Evolutionary conservation across 805 yeast genomes (phyloP), one percentile per base, ranked within the genome.

Genomic region (Myxozyma geophila): DNA sequence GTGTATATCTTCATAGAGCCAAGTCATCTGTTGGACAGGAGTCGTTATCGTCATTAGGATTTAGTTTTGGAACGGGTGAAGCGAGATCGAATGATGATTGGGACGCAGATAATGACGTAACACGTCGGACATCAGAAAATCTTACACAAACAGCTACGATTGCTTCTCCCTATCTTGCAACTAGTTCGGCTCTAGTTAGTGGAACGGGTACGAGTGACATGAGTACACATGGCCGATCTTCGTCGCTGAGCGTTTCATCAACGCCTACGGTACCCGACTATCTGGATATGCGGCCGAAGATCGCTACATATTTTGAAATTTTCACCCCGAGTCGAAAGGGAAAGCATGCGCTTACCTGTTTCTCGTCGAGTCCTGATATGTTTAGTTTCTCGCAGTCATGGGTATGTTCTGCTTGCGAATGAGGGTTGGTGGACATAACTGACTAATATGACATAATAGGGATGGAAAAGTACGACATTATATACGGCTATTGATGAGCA

Each of bases 401-500:
- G 67, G 64, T 61, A 56, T 43, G 60, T 37, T 19, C 15, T 40
- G 8, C n/a, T 15, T 54, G n/a, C n/a, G n/a, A n/a, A 10, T 28
- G 28, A 28, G 5, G 28, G 19, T 46, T 17, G 39, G 21, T 49
- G 37, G 2, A 8, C 35, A 12, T 19, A 7, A 51, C 39, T 52
- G 19, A 21, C 39, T 10, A 19, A 43, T 8, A 19, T 33, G 13
- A 17, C 17, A n/a, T 10, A 15, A 19, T 33, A 61, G 87, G 87
- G 87, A 0, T 83, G 87, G 87, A 83, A 83, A 63, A 81, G 85
- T 65, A 81, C 80, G 56, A 81, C 83, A 52, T 79, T 83, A 81
- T 83, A 85, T 58, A 75, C 80, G 2, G 82, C 82, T 68, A 78
- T 81, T 55, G 84, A 82, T 49, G 81, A 80, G 51, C 60, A 43